A percentile compares a stretch with the other conserved stretches of the same genome.
Conservation (phyloP, 495 filamentous ascomycete genomes). For the Elasticomyces elasticus region DNA sequence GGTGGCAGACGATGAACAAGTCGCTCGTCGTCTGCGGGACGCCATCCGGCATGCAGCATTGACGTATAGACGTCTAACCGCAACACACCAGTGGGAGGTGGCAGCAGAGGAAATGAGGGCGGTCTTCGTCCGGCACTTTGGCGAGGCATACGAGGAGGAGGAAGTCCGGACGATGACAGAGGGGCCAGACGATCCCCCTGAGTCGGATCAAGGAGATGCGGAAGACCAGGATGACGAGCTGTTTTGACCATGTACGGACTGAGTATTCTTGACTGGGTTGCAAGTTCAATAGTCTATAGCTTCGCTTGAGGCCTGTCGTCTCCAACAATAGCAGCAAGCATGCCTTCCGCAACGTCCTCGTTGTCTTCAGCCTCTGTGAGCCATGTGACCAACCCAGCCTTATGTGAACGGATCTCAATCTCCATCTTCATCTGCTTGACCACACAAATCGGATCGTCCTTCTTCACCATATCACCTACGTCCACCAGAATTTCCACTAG, state of each 20-base stretch:
- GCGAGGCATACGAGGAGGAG: neutral
- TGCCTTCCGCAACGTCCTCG: constrained; percentile 51
- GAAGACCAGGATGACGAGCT: neutral
- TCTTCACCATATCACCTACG: constrained; percentile 42
- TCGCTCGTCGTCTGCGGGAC: neutral
- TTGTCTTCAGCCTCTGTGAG: constrained; percentile 48
- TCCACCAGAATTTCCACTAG: constrained; percentile 48
- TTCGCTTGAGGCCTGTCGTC: constrained; percentile 25
- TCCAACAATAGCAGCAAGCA: constrained; percentile 44
- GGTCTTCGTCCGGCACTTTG: neutral
- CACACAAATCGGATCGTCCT: constrained; percentile 49
- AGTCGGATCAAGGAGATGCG: neutral
- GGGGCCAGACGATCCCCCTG: neutral
- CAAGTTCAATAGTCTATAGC: constrained; percentile 10
- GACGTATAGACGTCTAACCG: neutral
- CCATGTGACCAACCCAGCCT: constrained; percentile 44
- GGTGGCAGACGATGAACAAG: neutral
- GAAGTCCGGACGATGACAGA: neutral
- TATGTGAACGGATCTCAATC: constrained; percentile 45
- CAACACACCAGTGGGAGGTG: neutral
- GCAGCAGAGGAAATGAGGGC: neutral
- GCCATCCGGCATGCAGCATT: neutral
- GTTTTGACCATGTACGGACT: too few species aligned
- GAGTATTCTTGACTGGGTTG: too few species aligned
- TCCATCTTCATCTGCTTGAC: constrained; percentile 64